A percentile compares a stretch with the other conserved stretches of the same genome.
Conservation (phyloP, 306 rosid species). For the Aeschynomene evenia region DNA sequence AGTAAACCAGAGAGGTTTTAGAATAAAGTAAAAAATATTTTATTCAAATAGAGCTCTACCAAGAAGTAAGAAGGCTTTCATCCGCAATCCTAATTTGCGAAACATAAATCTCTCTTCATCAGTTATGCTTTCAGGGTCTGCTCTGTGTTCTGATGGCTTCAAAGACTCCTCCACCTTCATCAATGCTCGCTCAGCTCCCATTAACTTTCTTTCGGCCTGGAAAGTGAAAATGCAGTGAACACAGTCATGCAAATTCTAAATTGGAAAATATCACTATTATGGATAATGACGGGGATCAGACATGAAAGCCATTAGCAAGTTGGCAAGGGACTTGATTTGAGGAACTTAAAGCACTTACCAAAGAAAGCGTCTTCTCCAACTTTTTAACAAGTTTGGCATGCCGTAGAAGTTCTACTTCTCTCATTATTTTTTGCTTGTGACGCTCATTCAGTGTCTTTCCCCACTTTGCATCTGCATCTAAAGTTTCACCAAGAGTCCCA, state of each 20-base stretch:
- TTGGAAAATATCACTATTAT: background rate
- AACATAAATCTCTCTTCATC: conserved; percentile 99
- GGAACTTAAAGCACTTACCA: conserved; percentile 57
- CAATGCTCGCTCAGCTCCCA: conserved; percentile 75
- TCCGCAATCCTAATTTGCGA: conserved; percentile 90
- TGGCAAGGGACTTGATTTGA: conserved; percentile 12
- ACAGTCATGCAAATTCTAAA: conserved; percentile 25
- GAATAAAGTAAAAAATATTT: background rate
- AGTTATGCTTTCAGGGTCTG: conserved; percentile 84
- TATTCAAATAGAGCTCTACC: conserved; percentile 50
- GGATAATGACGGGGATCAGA: conserved; percentile 8
- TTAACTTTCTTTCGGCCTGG: conserved; percentile 77
- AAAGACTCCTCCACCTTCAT: conserved; percentile 69
- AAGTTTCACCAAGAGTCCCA: conserved; percentile 88
- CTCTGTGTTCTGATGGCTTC: conserved; percentile 64
- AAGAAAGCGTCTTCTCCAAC: conserved; percentile 72
- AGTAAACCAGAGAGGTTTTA: conserved; percentile 21
- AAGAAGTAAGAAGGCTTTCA: conserved; percentile 96
- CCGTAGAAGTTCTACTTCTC: conserved; percentile 58
- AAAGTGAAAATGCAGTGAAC: conserved; percentile 30
- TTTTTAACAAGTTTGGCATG: conserved; percentile 64
- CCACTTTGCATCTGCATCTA: conserved; percentile 95
- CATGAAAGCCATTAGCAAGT: conserved; percentile 5
- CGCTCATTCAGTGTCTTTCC: conserved; percentile 63
- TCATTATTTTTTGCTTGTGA: conserved; percentile 63